A percentile compares a stretch with the other conserved stretches of the same genome.
phyloP scores from a whole-genome alignment of 768 basidiomycete genomes.

The Mycena pura region DNA sequence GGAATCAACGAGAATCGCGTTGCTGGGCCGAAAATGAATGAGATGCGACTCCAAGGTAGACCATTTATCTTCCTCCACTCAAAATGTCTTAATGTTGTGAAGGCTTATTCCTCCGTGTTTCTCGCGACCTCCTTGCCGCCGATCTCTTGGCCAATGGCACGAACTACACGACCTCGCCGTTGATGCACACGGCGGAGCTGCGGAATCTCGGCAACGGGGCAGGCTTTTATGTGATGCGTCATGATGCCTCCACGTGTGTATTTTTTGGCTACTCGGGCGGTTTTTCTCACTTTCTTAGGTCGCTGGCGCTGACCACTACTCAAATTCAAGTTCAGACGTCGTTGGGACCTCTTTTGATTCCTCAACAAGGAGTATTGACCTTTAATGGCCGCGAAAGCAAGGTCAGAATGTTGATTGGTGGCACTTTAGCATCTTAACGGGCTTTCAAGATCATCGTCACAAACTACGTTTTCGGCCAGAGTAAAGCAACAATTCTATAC shows the following conservation, averaged over 20 bases:
- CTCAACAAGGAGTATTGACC: slow-evolving; percentile 44
- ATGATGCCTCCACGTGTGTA: slow-evolving; percentile 48
- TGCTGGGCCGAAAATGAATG: slow-evolving; percentile 56
- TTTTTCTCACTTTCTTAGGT: slow-evolving; percentile 34
- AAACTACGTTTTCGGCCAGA: slow-evolving; percentile 52
- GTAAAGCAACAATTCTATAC: slow-evolving; percentile 45
- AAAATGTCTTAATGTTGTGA: background rate
- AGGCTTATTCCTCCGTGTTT: slow-evolving; percentile 61
- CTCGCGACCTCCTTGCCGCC: slow-evolving; percentile 52
- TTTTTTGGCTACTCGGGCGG: background rate
- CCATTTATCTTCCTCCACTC: background rate
- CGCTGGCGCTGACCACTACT: slow-evolving; percentile 51
- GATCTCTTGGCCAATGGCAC: slow-evolving; percentile 57
- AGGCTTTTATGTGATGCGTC: slow-evolving; percentile 58
- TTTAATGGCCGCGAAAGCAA: slow-evolving; percentile 57
- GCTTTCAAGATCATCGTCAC: slow-evolving; percentile 45
- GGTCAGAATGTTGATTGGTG: background rate
- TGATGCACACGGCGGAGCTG: slow-evolving; percentile 54
- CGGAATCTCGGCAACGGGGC: slow-evolving; percentile 51
- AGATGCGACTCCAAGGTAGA: slow-evolving; percentile 61
- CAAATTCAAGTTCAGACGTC: slow-evolving; percentile 53
- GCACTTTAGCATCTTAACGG: background rate
- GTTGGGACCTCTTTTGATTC: slow-evolving; percentile 44
- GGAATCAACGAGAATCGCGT: slow-evolving; percentile 61
- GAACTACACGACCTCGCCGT: slow-evolving; percentile 51